A percentile compares a stretch with the other conserved stretches of the same genome.
Evolutionary conservation across 2,329 filamentous ascomycete species (phyloP).

Genomic region (Chrysoporthe puriensis): DNA sequence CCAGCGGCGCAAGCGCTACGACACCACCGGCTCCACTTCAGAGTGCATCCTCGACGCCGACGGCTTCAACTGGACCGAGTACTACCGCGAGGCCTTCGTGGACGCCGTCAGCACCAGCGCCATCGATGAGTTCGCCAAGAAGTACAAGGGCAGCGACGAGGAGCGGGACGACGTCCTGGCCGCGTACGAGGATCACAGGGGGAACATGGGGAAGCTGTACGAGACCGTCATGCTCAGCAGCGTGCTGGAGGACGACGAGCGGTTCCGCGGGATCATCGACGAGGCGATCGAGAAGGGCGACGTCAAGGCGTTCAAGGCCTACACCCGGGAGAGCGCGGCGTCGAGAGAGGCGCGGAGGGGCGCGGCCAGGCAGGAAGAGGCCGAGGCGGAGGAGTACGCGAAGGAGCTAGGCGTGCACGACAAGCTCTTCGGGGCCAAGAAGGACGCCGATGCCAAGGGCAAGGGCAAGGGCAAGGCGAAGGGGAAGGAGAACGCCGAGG

Average conservation of each 20-base stretch:
- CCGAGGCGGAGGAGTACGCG: constrained; percentile 74
- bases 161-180: constrained; percentile 77
- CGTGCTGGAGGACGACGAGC: constrained; percentile 79
- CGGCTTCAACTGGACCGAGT: constrained; percentile 88
- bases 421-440: constrained; percentile 62
- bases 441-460: constrained; percentile 44
- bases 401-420: constrained; percentile 76
- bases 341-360: constrained; percentile 62
- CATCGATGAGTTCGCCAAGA: constrained; percentile 73
- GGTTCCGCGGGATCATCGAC: constrained; percentile 82
- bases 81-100: constrained; percentile 82
- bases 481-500: constrained; percentile 31
- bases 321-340: constrained; percentile 73
- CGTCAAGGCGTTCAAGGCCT: constrained; percentile 68
- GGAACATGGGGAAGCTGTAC: constrained; percentile 78
- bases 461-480: constrained; percentile 36
- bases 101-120: constrained; percentile 74
- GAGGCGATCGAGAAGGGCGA: constrained; percentile 73
- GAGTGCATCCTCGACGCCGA: constrained; percentile 78
- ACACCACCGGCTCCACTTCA: constrained; percentile 85
- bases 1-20: constrained; percentile 80
- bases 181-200: constrained; percentile 74
- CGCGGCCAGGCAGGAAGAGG: constrained; percentile 67
- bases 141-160: constrained; percentile 86
- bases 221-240: constrained; percentile 85